Percentiles rank a stretch among this genome's conserved stretches.
phyloP scores from a whole-genome alignment of 2,329 filamentous ascomycete genomes.

The Penicillium sp. region DNA sequence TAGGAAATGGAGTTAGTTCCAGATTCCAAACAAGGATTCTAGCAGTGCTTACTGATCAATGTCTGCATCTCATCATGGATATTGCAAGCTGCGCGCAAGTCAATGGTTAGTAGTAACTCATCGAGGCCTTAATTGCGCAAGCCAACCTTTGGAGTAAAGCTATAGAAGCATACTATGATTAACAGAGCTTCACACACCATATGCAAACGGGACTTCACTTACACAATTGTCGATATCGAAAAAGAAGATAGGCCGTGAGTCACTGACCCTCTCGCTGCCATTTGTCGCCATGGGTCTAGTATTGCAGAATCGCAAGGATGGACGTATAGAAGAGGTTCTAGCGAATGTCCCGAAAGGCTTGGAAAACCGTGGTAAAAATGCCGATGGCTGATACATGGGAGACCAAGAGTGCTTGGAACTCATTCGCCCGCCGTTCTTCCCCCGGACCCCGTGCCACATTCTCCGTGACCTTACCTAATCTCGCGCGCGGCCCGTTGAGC shows the following conservation, averaged over 20 bases:
- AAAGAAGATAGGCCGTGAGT: slow-evolving; percentile 61
- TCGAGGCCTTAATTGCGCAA: neutral
- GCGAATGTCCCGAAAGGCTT: slow-evolving; percentile 1
- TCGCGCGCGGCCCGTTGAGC: slow-evolving; percentile 3
- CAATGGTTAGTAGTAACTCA: slow-evolving; percentile 14
- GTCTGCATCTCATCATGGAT: slow-evolving; percentile 88
- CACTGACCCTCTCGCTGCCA: slow-evolving; percentile 23
- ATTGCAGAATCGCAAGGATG: slow-evolving; percentile 1
- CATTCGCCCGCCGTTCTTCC: neutral
- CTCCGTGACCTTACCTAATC: slow-evolving; percentile 23
- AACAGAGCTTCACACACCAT: neutral
- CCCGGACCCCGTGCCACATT: neutral
- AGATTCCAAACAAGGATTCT: neutral
- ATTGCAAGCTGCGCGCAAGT: slow-evolving; percentile 60
- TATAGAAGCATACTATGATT: slow-evolving; percentile 26
- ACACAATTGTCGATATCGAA: slow-evolving; percentile 99
- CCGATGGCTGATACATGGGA: slow-evolving; percentile 20
- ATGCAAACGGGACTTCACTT: slow-evolving; percentile 34
- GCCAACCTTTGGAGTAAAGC: slow-evolving; percentile 80
- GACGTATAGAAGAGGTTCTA: neutral
- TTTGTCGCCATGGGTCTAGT: slow-evolving; percentile 27
- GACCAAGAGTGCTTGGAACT: neutral
- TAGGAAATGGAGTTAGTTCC: neutral
- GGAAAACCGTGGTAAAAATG: slow-evolving; percentile 4
- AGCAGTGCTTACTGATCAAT: slow-evolving; percentile 62